Conservation (phyloP, 2,329 filamentous ascomycete genomes). For the Aspergillus chevalieri region DNA sequence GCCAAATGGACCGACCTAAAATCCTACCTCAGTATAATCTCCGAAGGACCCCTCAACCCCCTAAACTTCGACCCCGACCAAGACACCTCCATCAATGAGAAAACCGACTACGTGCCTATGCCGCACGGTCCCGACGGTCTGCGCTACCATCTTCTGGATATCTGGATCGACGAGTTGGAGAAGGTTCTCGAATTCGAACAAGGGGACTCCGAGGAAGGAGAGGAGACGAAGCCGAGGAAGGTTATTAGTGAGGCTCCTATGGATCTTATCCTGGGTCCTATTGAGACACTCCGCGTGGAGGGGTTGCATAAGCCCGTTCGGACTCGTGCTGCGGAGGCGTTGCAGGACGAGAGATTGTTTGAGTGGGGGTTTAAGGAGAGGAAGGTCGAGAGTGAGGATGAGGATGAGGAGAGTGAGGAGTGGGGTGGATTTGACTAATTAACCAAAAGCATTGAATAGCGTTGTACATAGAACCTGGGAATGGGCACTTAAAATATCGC, state of each 20-base stretch:
- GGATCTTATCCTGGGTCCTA: constrained; percentile 38
- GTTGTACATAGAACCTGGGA: neutral
- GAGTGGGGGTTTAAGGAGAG: constrained; percentile 49
- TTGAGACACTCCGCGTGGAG: constrained; percentile 40
- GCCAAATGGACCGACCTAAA: constrained; percentile 29
- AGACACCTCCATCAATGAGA: constrained; percentile 17
- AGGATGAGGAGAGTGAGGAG: constrained; percentile 46
- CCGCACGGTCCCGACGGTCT: constrained; percentile 72
- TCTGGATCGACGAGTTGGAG: constrained; percentile 87
- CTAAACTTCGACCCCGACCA: constrained; percentile 34
- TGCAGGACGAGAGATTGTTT: constrained; percentile 68
- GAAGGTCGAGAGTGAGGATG: constrained; percentile 34
- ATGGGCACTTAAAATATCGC: too few relatives aligned
- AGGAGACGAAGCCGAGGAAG: constrained; percentile 25
- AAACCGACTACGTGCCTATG: constrained; percentile 27
- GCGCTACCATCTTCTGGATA: constrained; percentile 78
- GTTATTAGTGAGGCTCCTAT: constrained; percentile 33
- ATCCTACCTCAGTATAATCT: constrained; percentile 34
- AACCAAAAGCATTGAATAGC: constrained; percentile 25
- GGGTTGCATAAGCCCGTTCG: constrained; percentile 68
- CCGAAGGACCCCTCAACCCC: constrained; percentile 35
- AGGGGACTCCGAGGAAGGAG: constrained; percentile 30
- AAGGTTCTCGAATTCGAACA: constrained; percentile 51
- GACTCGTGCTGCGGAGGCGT: constrained; percentile 60
- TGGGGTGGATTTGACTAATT: constrained; percentile 62